Conservation (phyloP, 2,329 filamentous ascomycete species). For the Penicillium hordei region DNA sequence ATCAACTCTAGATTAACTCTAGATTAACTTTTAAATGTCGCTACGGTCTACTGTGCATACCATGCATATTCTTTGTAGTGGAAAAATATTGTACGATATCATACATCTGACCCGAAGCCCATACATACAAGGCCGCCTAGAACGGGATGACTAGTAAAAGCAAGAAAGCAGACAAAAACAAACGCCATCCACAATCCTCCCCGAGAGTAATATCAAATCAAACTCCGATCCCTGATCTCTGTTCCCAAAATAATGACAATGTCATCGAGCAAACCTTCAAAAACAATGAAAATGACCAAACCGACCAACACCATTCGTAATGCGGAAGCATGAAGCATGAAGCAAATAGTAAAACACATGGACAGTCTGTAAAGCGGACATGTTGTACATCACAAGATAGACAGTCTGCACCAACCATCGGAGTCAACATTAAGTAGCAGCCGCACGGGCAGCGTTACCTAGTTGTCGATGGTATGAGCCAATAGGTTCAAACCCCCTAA, state of each 20-base stretch:
- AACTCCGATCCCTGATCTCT: slow-evolving; percentile 13
- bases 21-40: not conserved
- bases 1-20: not conserved
- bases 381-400: slow-evolving; percentile 18
- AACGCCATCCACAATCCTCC: slow-evolving; percentile 1
- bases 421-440: slow-evolving; percentile 27
- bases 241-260: slow-evolving; percentile 2
- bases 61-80: not conserved
- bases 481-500: slow-evolving; percentile 51
- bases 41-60: not conserved
- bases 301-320: slow-evolving; percentile 22
- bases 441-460: slow-evolving; percentile 40
- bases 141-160: slow-evolving; percentile 11
- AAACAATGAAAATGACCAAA: not conserved
- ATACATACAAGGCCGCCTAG: slow-evolving; percentile 24
- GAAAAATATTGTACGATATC: slow-evolving; percentile 18
- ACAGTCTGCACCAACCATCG: not conserved
- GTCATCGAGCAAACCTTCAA: slow-evolving; percentile 9
- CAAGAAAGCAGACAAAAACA: not conserved
- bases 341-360: slow-evolving; percentile 5
- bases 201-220: not conserved
- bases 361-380: slow-evolving; percentile 9
- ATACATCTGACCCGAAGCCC: slow-evolving; percentile 14
- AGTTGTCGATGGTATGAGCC: slow-evolving; percentile 47
- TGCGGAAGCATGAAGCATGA: slow-evolving; percentile 15